Conservation (phyloP, 306 rosid species). For the Quercus gilva region DNA sequence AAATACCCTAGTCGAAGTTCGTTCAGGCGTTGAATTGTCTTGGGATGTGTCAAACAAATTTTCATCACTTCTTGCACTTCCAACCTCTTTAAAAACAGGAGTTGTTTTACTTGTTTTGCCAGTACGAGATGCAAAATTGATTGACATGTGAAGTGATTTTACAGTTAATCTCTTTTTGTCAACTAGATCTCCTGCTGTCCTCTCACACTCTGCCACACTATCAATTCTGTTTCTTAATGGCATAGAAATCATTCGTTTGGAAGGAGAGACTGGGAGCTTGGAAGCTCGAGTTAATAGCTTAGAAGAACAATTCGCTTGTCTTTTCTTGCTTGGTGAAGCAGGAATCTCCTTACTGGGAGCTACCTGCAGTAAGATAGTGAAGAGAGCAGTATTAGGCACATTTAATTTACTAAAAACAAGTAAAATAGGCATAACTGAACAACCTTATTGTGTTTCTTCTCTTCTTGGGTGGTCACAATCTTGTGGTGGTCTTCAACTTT, state of each 20-base stretch:
- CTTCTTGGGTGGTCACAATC: slow-evolving; percentile 22
- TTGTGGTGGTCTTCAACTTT: slow-evolving; percentile 33
- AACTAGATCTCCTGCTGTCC: slow-evolving; percentile 23
- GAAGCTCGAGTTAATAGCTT: slow-evolving; percentile 27
- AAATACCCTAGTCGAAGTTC: slow-evolving; percentile 41
- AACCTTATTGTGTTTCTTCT: slow-evolving; percentile 34
- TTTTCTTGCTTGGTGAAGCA: slow-evolving; percentile 38
- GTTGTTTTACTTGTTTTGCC: slow-evolving; percentile 40
- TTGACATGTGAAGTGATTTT: slow-evolving; percentile 54
- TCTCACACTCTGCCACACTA: slow-evolving; percentile 40
- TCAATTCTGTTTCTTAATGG: slow-evolving; percentile 13
- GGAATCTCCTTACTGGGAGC: slow-evolving; percentile 23
- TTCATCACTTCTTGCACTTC: slow-evolving; percentile 20
- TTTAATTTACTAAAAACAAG: slow-evolving; percentile 5
- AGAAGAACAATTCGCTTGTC: slow-evolving; percentile 34
- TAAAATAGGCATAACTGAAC: slow-evolving; percentile 14
- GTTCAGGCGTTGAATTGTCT: slow-evolving; percentile 25
- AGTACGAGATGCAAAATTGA: slow-evolving; percentile 35
- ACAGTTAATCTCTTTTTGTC: slow-evolving; percentile 34
- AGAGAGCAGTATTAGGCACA: neutral
- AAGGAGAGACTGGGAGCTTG: slow-evolving; percentile 29
- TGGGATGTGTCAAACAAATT: slow-evolving; percentile 28
- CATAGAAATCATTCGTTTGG: slow-evolving; percentile 26
- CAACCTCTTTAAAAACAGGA: slow-evolving; percentile 31
- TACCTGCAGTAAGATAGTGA: slow-evolving; percentile 38